Evolutionary conservation across 257 asterid species (phyloP).

Genomic region (Pogostemon cablin): DNA sequence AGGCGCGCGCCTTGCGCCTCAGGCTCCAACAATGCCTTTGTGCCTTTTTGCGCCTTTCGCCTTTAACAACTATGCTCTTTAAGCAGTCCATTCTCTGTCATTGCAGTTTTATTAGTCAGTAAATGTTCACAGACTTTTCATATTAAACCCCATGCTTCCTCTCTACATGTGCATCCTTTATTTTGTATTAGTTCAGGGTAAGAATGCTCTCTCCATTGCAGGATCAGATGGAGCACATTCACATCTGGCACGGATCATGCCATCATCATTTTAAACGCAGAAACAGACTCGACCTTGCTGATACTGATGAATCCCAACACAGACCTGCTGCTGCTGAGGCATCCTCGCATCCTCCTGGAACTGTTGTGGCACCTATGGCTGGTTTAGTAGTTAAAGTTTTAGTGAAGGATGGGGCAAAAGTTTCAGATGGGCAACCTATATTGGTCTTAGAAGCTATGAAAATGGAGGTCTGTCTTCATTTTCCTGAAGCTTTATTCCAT

Average conservation of each 20-base stretch:
- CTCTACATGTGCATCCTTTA: not conserved
- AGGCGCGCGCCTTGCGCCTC: too few relatives aligned
- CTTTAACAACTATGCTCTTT: not conserved
- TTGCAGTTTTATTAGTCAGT: not conserved
- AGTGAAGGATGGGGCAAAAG: conserved; percentile 68
- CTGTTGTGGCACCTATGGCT: conserved; percentile 92
- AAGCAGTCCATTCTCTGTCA: not conserved
- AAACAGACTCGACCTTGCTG: conserved; percentile 51
- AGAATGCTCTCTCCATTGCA: conserved; percentile 38
- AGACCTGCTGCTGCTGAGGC: conserved; percentile 50
- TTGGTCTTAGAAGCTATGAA: conserved; percentile 96
- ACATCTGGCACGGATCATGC: conserved; percentile 74
- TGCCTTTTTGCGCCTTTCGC: too few relatives aligned
- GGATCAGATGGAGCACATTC: conserved; percentile 84
- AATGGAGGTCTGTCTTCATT: conserved; percentile 77
- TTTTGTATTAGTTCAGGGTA: conserved; percentile 23
- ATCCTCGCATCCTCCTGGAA: conserved; percentile 78
- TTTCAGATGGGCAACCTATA: conserved; percentile 77
- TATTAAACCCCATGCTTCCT: not conserved
- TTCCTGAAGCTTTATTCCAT: conserved; percentile 22
- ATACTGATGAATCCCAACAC: conserved; percentile 53
- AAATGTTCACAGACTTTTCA: not conserved
- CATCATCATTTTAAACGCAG: conserved; percentile 78
- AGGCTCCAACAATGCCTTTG: too few relatives aligned
- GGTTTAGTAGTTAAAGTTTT: conserved; percentile 88